Conservation (phyloP, 495 filamentous ascomycete genomes). For the Clavariopsis aquatica region DNA sequence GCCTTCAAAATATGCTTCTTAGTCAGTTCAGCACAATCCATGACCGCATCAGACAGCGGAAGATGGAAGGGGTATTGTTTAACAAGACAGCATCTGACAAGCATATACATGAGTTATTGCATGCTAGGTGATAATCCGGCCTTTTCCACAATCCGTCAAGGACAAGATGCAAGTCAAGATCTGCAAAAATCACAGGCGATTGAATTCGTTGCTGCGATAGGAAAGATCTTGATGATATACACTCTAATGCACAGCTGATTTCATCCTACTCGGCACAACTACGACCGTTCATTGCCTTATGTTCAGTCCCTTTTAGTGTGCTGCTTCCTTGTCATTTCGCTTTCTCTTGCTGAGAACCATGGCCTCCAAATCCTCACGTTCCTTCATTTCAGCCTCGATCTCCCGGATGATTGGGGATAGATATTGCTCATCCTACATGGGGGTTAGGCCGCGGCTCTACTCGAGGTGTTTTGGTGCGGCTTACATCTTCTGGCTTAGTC, state of each 20-base stretch:
- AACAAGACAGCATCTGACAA: too few relatives aligned
- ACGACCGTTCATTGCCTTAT: conserved; percentile 1
- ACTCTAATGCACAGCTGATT: conserved; percentile 37
- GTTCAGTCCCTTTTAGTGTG: conserved; percentile 18
- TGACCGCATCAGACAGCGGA: too few relatives aligned
- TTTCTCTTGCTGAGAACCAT: conserved; percentile 57
- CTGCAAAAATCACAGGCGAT: neutral
- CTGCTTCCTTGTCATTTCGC: conserved; percentile 27
- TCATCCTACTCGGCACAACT: neutral
- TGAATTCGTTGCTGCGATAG: neutral
- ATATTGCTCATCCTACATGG: conserved; percentile 69
- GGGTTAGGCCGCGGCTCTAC: conserved; percentile 5
- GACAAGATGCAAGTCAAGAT: too few relatives aligned
- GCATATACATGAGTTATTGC: too few relatives aligned
- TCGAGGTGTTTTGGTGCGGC: conserved; percentile 30
- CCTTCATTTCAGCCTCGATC: conserved; percentile 77
- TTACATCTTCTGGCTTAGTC: conserved; percentile 73
- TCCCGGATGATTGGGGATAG: conserved; percentile 78
- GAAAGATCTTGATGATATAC: conserved; percentile 28
- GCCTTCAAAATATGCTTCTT: too few relatives aligned
- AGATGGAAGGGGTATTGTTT: too few relatives aligned
- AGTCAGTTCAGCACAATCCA: too few relatives aligned
- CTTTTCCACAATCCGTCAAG: too few relatives aligned
- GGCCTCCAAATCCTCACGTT: conserved; percentile 80
- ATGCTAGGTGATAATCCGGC: too few relatives aligned